phyloP scores from a whole-genome alignment of 306 rosid species.

The Dalbergia cochinchinensis region DNA sequence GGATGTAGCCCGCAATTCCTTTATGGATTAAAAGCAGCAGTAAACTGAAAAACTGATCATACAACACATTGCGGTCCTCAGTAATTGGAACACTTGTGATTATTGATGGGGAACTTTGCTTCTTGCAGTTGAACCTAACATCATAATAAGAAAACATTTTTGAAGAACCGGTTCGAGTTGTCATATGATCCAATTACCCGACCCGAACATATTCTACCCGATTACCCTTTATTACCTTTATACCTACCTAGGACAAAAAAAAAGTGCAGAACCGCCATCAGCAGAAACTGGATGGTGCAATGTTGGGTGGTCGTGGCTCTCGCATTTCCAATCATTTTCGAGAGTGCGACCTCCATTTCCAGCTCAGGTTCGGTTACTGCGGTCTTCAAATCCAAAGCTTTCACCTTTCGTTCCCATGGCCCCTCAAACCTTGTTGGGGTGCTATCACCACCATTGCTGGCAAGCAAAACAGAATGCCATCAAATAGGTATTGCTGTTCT shows the following conservation, averaged over 20 bases:
- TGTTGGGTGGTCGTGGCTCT: slow-evolving; percentile 49
- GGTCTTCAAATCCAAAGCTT: slow-evolving; percentile 40
- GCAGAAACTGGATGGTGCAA: slow-evolving; percentile 38
- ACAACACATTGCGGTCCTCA: no score
- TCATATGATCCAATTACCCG: background rate
- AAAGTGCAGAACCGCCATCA: background rate
- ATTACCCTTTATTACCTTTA: background rate
- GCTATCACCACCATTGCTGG: background rate
- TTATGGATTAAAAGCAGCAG: no score
- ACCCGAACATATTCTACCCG: background rate
- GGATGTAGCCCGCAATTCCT: no score
- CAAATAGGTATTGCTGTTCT: slow-evolving; percentile 30
- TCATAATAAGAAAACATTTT: no score
- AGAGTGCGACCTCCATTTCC: slow-evolving; percentile 59
- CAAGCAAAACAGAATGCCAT: slow-evolving; percentile 27
- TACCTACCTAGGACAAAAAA: background rate
- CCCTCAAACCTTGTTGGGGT: slow-evolving; percentile 41
- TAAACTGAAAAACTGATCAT: no score
- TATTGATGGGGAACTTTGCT: no score
- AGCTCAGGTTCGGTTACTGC: slow-evolving; percentile 44
- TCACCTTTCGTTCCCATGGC: slow-evolving; percentile 52
- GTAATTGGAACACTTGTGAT: no score
- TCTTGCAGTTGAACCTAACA: no score
- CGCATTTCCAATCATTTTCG: slow-evolving; percentile 68
- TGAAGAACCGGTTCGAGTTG: background rate